Conservation (phyloP, 1,284 basidiomycete genomes). For the Melanopsichium pennsylvanicum region DNA sequence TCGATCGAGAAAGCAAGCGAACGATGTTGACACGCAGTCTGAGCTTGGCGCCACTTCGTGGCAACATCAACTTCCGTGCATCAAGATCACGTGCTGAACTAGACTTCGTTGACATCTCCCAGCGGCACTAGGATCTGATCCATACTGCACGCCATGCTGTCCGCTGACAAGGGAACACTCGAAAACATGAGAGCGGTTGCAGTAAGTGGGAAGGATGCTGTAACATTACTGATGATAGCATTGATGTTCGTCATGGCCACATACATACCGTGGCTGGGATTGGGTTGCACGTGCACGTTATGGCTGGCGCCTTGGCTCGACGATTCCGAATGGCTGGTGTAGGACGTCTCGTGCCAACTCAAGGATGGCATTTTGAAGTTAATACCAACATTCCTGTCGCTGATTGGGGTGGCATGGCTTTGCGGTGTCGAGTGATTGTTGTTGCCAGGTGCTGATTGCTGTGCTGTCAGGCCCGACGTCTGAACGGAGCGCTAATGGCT, state of each 20-base stretch:
- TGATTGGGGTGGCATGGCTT: background rate
- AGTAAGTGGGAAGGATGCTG: background rate
- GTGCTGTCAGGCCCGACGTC: background rate
- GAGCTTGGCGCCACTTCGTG: too few species aligned
- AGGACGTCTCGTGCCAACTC: slow-evolving; percentile 2
- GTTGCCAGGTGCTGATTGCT: background rate
- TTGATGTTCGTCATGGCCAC: background rate
- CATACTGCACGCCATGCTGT: slow-evolving; percentile 29
- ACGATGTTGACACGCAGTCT: too few species aligned
- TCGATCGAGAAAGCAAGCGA: too few species aligned
- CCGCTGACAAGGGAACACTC: slow-evolving; percentile 2
- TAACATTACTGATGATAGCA: background rate
- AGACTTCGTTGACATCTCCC: background rate
- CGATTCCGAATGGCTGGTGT: background rate
- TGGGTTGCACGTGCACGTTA: background rate
- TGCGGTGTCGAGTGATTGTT: background rate
- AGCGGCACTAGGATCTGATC: slow-evolving; percentile 14
- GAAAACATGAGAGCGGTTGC: background rate
- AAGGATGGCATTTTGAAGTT: background rate
- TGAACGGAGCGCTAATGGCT: too few species aligned
- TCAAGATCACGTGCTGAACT: too few species aligned
- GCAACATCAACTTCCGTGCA: slow-evolving; percentile 1
- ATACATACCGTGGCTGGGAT: background rate
- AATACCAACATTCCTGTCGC: background rate
- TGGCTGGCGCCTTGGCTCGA: background rate